Evolutionary conservation across 306 rosid species (phyloP).

Genomic region (Dicorynia guianensis): DNA sequence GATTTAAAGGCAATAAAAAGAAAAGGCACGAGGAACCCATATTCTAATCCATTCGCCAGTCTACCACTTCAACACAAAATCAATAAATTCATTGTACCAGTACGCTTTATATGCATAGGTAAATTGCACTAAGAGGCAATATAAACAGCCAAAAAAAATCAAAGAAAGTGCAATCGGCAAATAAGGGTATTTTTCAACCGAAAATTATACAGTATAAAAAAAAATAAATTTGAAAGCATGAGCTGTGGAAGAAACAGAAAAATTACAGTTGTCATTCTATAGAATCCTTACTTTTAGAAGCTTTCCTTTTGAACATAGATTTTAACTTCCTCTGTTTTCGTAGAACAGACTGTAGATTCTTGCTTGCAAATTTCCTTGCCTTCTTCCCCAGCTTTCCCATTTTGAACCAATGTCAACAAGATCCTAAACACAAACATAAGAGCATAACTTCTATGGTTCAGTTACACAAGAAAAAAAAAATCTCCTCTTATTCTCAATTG

Average conservation of each 20-base stretch:
- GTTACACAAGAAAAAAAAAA: no score
- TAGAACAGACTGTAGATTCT: constrained; percentile 84
- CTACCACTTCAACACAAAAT: not conserved
- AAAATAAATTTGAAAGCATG: not conserved
- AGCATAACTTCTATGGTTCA: not conserved
- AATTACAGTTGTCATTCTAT: not conserved
- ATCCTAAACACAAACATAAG: constrained; percentile 10
- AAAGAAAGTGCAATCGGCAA: constrained; percentile 1
- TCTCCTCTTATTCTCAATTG: no score
- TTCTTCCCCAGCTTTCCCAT: constrained; percentile 96
- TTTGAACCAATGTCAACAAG: constrained; percentile 10
- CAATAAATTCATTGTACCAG: not conserved
- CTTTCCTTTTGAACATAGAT: constrained; percentile 79
- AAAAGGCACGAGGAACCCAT: not conserved
- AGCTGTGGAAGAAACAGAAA: not conserved
- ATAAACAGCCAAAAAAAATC: constrained; percentile 10
- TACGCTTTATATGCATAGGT: not conserved
- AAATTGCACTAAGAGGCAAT: constrained; percentile 2
- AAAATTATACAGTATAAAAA: not conserved
- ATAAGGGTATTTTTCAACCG: not conserved
- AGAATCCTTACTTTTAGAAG: constrained; percentile 69
- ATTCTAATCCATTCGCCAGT: not conserved
- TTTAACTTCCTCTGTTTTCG: constrained; percentile 73
- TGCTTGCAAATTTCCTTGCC: constrained; percentile 92
- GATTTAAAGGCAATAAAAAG: not conserved